These are phyloP conservation scores for Tephrocybe sp. DNA, from an alignment of 768 basidiomycete genomes.

Conservation along the genomic window DNA sequence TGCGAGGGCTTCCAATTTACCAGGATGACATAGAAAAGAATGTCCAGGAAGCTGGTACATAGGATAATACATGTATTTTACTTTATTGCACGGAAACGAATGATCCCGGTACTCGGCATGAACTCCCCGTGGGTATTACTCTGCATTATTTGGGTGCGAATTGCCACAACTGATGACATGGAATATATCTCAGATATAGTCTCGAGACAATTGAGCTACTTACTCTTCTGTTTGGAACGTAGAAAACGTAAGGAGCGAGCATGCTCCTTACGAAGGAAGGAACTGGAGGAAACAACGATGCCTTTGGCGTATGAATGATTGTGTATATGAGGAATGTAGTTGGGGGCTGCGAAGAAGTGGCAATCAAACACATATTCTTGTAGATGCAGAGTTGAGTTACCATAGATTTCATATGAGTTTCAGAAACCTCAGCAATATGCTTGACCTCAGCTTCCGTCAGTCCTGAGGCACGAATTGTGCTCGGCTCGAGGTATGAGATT, in stretches of 20 bases:
- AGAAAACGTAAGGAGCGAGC: constrained; percentile 17
- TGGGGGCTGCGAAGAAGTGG: constrained; percentile 2
- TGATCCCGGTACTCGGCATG: no score
- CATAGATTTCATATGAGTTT: constrained; percentile 19
- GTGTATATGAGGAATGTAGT: constrained; percentile 17
- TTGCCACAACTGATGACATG: constrained; percentile 3
- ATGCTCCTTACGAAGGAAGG: constrained; percentile 15
- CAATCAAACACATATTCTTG: background rate
- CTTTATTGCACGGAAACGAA: no score
- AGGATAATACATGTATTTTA: no score
- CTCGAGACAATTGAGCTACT: background rate
- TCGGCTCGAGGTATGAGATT: constrained; percentile 17
- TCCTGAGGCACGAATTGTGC: constrained; percentile 16
- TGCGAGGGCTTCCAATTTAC: no score
- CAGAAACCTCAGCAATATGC: constrained; percentile 14
- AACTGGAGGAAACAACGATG: constrained; percentile 15
- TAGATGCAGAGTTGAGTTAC: background rate
- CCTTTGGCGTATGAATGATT: constrained; percentile 16
- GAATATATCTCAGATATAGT: background rate
- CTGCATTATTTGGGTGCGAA: constrained; percentile 1
- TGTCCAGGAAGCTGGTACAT: no score
- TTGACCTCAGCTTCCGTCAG: constrained; percentile 16
- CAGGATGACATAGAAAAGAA: background rate
- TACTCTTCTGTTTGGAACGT: constrained; percentile 14
- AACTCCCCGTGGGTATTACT: no score